Base-by-base conservation (phyloP, 2,329 filamentous ascomycete species). In the Aureobasidium mangrovei region DNA sequence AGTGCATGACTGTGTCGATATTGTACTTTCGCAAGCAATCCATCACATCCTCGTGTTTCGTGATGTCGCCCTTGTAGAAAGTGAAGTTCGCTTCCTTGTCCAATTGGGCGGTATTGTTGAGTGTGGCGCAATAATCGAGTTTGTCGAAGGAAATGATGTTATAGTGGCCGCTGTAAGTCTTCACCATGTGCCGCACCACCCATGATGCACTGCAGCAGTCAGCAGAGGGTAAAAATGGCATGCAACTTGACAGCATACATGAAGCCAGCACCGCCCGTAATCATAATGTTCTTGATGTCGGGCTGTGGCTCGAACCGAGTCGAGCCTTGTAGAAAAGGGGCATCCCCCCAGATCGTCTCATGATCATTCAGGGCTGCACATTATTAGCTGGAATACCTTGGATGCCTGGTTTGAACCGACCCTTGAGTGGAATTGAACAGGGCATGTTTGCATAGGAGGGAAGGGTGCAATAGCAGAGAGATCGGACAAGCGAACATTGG, bases 81-180 rank as follows among this genome's bases (percentile, higher is more conserved):
- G 77, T 79, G 68, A 91, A 93, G 69, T 91, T 91, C 53, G 77
- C 74, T 61, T 77, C 78, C 58, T 78, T 76, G 62, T 85, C 79
- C 46, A 91, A 77, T 48, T 79, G 76, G 42, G 83, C 77, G 3
- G 86, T 88, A 70, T 91, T 93, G 73, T 90, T 88, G 61, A 89
- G 74, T 6, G 86, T 86, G 6, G 87, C 79, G 71, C 86, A 90
- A 71, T 90, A 89, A 67, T 91, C 87, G 56, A 91, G 77, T 70
- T 91, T 91, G 72, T 93, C 88, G 64, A 91, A 89, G 33, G 85
- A 91, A 48, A 91, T 76, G 59, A 91, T 80, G 64, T 86, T 87
- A 76, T 93, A 93, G 59, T 80, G 76, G 39, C 83, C 67, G 3
- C 84, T 79, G 65, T 91, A 91, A 33, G 83, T 88, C 56, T 87